phyloP scores from a whole-genome alignment of 495 filamentous ascomycete species.

The Letharia lupina region DNA sequence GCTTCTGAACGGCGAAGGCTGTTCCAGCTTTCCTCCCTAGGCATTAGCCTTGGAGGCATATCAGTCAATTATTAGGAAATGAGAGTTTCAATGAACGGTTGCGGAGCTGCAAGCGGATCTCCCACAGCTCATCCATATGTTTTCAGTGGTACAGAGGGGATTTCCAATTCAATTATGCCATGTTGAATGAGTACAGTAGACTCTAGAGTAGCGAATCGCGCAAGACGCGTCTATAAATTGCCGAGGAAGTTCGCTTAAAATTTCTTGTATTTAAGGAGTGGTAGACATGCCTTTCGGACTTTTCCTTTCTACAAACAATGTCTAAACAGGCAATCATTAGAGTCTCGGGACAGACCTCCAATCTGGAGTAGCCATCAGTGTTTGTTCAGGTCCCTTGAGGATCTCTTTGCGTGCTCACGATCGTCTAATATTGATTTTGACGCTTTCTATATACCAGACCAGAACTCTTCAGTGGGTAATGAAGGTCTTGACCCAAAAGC shows the following conservation, averaged over 20 bases:
- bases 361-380: slow-evolving; percentile 54
- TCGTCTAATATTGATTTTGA: slow-evolving; percentile 77
- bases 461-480: slow-evolving; percentile 39
- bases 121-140: background rate
- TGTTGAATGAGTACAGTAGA: background rate
- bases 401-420: slow-evolving; percentile 96
- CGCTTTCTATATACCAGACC: slow-evolving; percentile 63
- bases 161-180: background rate
- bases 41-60: slow-evolving; percentile 17
- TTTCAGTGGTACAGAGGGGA: background rate
- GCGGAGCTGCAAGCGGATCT: background rate
- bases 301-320: slow-evolving; percentile 61
- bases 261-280: background rate
- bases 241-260: slow-evolving; percentile 11
- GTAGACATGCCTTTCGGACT: background rate
- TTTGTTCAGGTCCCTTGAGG: slow-evolving; percentile 81
- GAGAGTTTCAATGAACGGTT: background rate
- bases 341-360: slow-evolving; percentile 89
- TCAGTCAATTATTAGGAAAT: background rate
- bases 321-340: slow-evolving; percentile 95
- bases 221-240: background rate
- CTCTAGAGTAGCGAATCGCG: background rate
- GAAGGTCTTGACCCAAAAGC: slow-evolving; percentile 46
- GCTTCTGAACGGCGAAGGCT: slow-evolving; percentile 23
- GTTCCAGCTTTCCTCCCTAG: slow-evolving; percentile 25